Evolutionary conservation across 139 green algal genomes (phyloP).

Genomic region (Coelastrella sp.): DNA sequence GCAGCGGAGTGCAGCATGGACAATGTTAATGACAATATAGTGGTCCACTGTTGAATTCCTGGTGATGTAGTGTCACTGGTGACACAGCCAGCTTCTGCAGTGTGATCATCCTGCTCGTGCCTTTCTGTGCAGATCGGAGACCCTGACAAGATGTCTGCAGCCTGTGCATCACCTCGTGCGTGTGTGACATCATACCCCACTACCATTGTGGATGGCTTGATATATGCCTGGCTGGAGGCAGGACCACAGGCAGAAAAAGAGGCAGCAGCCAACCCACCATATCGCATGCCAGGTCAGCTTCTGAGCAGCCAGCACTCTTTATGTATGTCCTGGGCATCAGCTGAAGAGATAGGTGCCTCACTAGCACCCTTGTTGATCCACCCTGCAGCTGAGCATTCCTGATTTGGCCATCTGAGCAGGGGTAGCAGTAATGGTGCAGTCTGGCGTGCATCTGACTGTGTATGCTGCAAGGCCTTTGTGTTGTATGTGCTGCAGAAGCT

Average conservation of each 20-base stretch:
- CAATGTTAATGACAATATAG: too few species aligned
- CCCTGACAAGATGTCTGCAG: slow-evolving; percentile 14
- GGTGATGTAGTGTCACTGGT: not conserved
- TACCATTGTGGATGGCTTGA: slow-evolving; percentile 23
- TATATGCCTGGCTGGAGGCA: slow-evolving; percentile 55
- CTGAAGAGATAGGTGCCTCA: too few species aligned
- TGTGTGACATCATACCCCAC: slow-evolving; percentile 52
- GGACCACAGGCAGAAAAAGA: slow-evolving; percentile 36
- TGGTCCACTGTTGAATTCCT: not conserved
- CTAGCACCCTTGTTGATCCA: too few species aligned
- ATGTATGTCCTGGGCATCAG: too few species aligned
- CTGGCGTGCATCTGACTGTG: too few species aligned
- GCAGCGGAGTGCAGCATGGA: too few species aligned
- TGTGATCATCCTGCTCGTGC: not conserved
- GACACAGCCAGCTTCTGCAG: not conserved
- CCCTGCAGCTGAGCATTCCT: too few species aligned
- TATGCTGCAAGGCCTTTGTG: not conserved
- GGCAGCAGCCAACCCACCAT: slow-evolving; percentile 20
- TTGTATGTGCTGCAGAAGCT: not conserved
- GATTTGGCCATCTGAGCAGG: too few species aligned
- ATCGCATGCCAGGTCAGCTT: slow-evolving; percentile 14
- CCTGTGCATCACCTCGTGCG: slow-evolving; percentile 19
- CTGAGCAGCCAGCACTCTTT: too few species aligned
- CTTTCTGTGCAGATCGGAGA: slow-evolving; percentile 46
- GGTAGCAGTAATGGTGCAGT: too few species aligned